Evolutionary conservation across 1,284 basidiomycete genomes (phyloP).

Genomic region (Sanghuangporus weigelae): DNA sequence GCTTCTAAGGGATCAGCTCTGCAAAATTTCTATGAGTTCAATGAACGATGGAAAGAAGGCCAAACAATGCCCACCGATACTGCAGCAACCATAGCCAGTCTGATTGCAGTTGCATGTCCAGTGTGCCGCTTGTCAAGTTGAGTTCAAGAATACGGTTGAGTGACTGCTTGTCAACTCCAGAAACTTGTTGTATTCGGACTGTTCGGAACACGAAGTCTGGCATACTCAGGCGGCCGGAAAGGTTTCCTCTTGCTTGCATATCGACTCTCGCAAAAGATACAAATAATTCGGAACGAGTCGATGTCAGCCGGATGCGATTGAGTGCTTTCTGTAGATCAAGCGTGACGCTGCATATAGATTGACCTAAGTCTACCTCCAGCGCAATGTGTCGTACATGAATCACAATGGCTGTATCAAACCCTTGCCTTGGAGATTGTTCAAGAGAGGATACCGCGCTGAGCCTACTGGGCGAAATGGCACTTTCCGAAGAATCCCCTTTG

Average conservation of each 20-base stretch:
- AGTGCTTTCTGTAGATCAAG: constrained; percentile 59
- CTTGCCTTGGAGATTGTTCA: constrained; percentile 33
- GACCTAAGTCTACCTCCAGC: constrained; percentile 72
- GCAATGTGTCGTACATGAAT: constrained; percentile 68
- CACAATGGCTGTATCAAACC: constrained; percentile 54
- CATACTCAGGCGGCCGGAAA: constrained; percentile 66
- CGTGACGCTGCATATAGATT: constrained; percentile 61
- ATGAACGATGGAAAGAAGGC: constrained; percentile 1
- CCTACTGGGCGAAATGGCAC: constrained; percentile 22
- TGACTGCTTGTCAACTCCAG: constrained; percentile 28
- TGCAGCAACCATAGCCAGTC: constrained; percentile 73
- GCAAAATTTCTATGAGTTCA: constrained; percentile 8
- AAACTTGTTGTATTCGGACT: constrained; percentile 43
- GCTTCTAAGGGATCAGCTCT: constrained; percentile 78
- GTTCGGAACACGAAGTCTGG: constrained; percentile 77
- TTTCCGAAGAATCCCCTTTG: constrained; percentile 33
- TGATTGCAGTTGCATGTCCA: constrained; percentile 67
- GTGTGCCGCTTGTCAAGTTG: constrained; percentile 67
- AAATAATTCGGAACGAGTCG: constrained; percentile 54
- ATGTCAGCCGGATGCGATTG: constrained; percentile 57
- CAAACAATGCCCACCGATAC: constrained; percentile 56
- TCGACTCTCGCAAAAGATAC: constrained; percentile 60
- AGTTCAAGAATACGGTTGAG: constrained; percentile 63
- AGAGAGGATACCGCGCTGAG: constrained; percentile 15
- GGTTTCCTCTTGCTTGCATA: constrained; percentile 64